A percentile compares a stretch with the other conserved stretches of the same genome.
Evolutionary conservation across 441 rosid species (phyloP).

Genomic region (Metrosideros polymorpha): DNA sequence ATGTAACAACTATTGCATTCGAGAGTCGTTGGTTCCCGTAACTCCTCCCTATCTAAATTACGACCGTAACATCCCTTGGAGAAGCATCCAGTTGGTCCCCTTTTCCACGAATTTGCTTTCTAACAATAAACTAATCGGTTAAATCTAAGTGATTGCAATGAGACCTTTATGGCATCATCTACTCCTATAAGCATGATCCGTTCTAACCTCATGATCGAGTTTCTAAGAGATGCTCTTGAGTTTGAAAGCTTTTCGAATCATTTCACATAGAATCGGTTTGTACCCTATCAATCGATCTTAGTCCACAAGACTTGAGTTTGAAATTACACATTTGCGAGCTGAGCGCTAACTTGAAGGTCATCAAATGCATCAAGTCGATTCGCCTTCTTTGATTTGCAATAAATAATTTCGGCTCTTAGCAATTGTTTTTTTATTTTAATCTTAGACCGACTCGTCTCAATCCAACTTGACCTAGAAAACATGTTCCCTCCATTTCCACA

Average conservation of each 20-base stretch:
- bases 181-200: not conserved
- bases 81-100: not conserved
- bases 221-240: not conserved
- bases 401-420: not conserved
- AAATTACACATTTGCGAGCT: not conserved
- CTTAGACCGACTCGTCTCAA: not conserved
- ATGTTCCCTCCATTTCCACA: not conserved
- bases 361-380: not conserved
- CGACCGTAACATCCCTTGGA: not conserved
- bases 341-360: not conserved
- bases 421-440: not conserved
- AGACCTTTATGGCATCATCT: not conserved
- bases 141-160: not conserved
- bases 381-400: not conserved
- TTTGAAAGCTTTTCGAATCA: not conserved
- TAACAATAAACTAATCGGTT: not conserved
- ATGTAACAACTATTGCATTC: not conserved
- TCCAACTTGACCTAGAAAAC: not conserved
- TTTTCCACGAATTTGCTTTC: not conserved
- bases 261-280: not conserved
- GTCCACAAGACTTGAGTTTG: not conserved
- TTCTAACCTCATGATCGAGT: not conserved
- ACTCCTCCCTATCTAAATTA: not conserved
- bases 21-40: not conserved
- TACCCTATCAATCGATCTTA: not conserved